Base-by-base conservation (phyloP, 2,329 filamentous ascomycete species). In the Xylaria sp. region DNA sequence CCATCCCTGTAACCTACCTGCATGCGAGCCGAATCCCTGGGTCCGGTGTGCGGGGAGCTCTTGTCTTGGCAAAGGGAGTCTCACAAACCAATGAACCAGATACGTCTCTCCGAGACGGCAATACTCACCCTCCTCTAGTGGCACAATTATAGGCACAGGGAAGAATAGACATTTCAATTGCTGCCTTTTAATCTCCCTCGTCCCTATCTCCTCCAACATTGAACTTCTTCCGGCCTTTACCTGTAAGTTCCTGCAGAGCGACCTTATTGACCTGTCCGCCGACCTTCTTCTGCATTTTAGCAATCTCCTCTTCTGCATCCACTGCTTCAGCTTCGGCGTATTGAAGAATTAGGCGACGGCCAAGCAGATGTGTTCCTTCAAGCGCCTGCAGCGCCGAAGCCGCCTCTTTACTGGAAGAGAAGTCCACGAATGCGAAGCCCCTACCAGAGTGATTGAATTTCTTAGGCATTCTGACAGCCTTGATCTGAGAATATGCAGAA, bases 341-440 rank as follows among this genome's bases (percentile, higher is more conserved):
- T 79, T 98, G 93, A 70, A 99, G 86, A 65, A 98, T 94, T 76
- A 99, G 86, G 77, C 92, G 91, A 70, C 96, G 90, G 66, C 96
- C 96, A 66, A 98, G 87, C 77, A 99, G 85, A 88, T 99, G 96
- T 54, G 96, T 98, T 81, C 97, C 93, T 79, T 91, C 91, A 74
- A 99, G 86, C 63, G 96, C 93, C 76, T 94, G 93, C 86, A 98
- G 91, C 61, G 96, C 96, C 82, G 94, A 97, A 79, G 88, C 85
- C 71, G 96, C 96, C 84, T 99, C 96, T 74, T 93, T 91, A 72
- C 93, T 88, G 72, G 94, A 97, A 72, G 94, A 90, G 82, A 98
- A 99, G 79, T 98, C 94, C 56, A 94, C 95, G 85, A 99, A 99
- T 64, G 94, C 96, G 82, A 98, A 99, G 68, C 96, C 96, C 81